Base-by-base conservation (phyloP, 257 asterid species). In the Schizonepeta tenuifolia region DNA sequence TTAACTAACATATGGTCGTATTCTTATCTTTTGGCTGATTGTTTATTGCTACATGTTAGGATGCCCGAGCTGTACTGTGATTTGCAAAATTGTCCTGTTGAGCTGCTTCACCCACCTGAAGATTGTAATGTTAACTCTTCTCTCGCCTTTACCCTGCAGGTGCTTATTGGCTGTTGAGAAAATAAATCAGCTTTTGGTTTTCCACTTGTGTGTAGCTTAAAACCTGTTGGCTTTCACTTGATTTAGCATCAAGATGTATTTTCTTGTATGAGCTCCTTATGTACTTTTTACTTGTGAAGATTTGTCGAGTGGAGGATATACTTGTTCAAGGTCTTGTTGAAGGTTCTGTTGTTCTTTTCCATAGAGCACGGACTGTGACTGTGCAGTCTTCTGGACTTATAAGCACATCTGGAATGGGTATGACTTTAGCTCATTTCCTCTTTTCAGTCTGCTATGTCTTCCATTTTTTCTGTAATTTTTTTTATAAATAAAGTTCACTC, bases 91-190 rank as follows among this genome's bases (percentile, higher is more conserved):
- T 95, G 99, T 75, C 97, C 99, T 5, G 13, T 50, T 41, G 98
- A 95, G 86, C 81, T 95, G 83, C 96, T 95, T 78, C 91, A 85
- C 56, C 99, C 99, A 40, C 99, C 99, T 69, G 99, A 95, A 77
- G 99, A 95, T 83, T 95, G 99, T 80, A 95, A 90, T 14, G 97
- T 95, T 83, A 95, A 95, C 76, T 90, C 99, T 70, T 95, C 99
- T 65, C 86, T 95, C 68, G 82, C 97, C 67, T 95, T 95, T 75
- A 92, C 99, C 77, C 90, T 95, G 62, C 99, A 95, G 99, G 99
- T 95, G 79, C 72, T 33, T 55, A 70, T 77, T 72, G 38, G 22
- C 68, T 77, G 47, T 53, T 62, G 18, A 46, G 68, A 63, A 31
- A 73, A 40, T 13, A 18, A 20, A 72, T 64, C 53, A 43, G 12